These are phyloP conservation scores for Biscogniauxia marginata DNA, from an alignment of 2,329 filamentous ascomycete species.

Conservation along the genomic window DNA sequence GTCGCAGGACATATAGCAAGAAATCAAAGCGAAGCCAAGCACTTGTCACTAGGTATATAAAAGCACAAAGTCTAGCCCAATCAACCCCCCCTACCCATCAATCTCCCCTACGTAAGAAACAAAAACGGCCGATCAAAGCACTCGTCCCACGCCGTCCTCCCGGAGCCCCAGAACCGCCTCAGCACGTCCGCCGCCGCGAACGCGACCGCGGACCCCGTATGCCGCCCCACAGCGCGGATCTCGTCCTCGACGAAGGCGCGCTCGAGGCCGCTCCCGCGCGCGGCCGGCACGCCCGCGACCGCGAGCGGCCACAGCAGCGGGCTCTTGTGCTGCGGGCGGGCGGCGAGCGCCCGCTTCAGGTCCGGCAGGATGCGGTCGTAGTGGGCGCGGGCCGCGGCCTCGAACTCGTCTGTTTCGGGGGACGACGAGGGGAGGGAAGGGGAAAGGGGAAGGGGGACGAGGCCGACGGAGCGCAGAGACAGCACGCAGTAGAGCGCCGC, in stretches of 20 bases:
- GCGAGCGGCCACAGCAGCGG: conserved; percentile 34
- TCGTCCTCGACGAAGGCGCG: conserved; percentile 28
- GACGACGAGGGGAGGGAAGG: not conserved
- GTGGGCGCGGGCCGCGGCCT: conserved; percentile 5
- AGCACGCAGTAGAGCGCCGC: conserved; percentile 25
- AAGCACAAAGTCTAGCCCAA: no score
- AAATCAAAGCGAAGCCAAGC: no score
- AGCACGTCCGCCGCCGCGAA: conserved; percentile 26
- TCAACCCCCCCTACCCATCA: no score
- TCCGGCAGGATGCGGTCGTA: conserved; percentile 22
- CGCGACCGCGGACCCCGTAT: conserved; percentile 28
- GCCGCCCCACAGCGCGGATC: conserved; percentile 22
- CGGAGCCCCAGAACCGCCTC: conserved; percentile 33
- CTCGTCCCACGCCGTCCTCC: conserved; percentile 33
- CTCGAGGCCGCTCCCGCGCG: conserved; percentile 19
- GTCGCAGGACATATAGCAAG: no score
- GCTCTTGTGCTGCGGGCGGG: conserved; percentile 14
- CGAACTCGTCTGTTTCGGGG: not conserved
- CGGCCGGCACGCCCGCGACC: conserved; percentile 32
- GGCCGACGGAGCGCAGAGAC: conserved; percentile 29
- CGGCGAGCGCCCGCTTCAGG: conserved; percentile 21
- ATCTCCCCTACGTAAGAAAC: conserved; percentile 14
- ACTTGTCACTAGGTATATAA: no score
- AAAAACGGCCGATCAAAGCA: conserved; percentile 36
- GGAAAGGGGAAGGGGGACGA: conserved; percentile 19